phyloP scores from a whole-genome alignment of 495 filamentous ascomycete genomes.

The Eremomyces bilateralis region DNA sequence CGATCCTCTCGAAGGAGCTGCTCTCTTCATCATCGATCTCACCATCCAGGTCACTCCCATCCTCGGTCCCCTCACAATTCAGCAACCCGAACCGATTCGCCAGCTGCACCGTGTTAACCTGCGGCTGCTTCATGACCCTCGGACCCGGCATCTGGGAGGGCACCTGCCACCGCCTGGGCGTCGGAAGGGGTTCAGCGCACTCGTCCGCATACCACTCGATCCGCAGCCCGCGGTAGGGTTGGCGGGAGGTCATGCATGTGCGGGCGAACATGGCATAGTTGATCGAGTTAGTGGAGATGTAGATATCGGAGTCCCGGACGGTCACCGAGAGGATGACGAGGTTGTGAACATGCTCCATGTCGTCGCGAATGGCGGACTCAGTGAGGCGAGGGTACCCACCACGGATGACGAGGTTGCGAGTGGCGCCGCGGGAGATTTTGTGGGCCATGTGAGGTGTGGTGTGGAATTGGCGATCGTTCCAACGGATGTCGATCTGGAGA shows the following conservation, averaged over 20 bases:
- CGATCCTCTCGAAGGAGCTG: background rate
- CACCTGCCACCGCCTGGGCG: constrained; percentile 11
- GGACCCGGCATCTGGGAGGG: constrained; percentile 13
- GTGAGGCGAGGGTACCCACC: constrained; percentile 34
- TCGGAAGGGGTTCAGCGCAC: constrained; percentile 39
- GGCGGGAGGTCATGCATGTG: constrained; percentile 58
- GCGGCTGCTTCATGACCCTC: constrained; percentile 16
- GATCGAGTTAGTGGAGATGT: constrained; percentile 57
- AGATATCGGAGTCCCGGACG: constrained; percentile 33
- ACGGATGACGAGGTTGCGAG: constrained; percentile 50
- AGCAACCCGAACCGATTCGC: constrained; percentile 46
- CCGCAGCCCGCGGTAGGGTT: constrained; percentile 48
- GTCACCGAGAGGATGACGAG: constrained; percentile 45
- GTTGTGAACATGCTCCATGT: constrained; percentile 69
- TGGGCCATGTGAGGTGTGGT: constrained; percentile 41
- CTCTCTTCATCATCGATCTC: no score
- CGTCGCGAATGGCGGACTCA: constrained; percentile 40
- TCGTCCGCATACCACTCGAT: constrained; percentile 59
- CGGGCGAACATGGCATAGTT: constrained; percentile 53
- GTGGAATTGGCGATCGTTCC: constrained; percentile 54
- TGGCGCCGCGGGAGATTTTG: constrained; percentile 51
- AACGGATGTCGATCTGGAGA: constrained; percentile 41
- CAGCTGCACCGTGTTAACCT: constrained; percentile 17
- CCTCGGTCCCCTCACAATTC: constrained; percentile 28
- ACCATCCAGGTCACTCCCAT: constrained; percentile 12